Conservation (phyloP, 2,329 filamentous ascomycete species). For the Fusarium sp. region DNA sequence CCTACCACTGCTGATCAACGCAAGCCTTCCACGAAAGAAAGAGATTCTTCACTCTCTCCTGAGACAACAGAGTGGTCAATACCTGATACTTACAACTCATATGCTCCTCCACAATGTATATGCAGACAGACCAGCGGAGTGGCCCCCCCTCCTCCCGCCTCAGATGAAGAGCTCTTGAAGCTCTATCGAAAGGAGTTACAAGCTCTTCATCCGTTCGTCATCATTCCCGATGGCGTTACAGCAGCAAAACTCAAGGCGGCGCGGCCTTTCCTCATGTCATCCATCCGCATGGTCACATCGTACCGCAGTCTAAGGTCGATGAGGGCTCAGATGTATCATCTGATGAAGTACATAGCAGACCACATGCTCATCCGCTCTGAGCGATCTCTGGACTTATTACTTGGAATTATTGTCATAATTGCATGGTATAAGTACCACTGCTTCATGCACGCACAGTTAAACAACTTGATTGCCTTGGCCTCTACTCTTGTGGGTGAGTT, state of each 20-base stretch:
- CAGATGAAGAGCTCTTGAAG: slow-evolving; percentile 60
- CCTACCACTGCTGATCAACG: slow-evolving; percentile 41
- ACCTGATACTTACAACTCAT: slow-evolving; percentile 59
- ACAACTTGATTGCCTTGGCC: slow-evolving; percentile 62
- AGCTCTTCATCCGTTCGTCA: slow-evolving; percentile 61
- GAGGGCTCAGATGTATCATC: slow-evolving; percentile 61
- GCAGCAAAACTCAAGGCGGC: slow-evolving; percentile 53
- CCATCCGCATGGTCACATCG: slow-evolving; percentile 63
- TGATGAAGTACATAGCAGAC: slow-evolving; percentile 61
- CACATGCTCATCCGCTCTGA: slow-evolving; percentile 62
- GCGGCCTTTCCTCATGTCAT: slow-evolving; percentile 61
- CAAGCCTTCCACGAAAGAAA: slow-evolving; percentile 39
- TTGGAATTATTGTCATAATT: slow-evolving; percentile 61
- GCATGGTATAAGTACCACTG: slow-evolving; percentile 68
- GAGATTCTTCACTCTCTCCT: slow-evolving; percentile 19
- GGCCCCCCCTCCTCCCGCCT: slow-evolving; percentile 55
- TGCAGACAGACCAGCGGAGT: slow-evolving; percentile 58
- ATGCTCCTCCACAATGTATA: slow-evolving; percentile 60
- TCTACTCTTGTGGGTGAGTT: slow-evolving; percentile 61
- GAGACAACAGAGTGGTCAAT: slow-evolving; percentile 48
- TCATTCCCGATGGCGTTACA: slow-evolving; percentile 53
- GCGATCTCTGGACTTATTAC: slow-evolving; percentile 62
- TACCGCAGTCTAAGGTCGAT: slow-evolving; percentile 60
- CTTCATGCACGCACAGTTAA: slow-evolving; percentile 63
- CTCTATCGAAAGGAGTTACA: slow-evolving; percentile 59